Base-by-base conservation (phyloP, 148 eudicot species). In the Spergularia bocconei region DNA sequence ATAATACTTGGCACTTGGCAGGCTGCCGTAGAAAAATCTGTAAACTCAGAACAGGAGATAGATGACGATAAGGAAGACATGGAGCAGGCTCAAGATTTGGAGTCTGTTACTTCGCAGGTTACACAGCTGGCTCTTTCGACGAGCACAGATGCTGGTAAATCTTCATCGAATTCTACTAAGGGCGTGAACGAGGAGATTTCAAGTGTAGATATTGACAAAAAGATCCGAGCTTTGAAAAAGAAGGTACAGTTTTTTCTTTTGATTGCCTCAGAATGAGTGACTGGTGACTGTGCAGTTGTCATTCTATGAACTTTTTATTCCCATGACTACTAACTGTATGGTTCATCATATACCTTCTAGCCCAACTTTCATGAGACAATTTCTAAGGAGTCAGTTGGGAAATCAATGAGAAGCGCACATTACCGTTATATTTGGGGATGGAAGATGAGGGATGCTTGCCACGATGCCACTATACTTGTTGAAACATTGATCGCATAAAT, bases 151-250 rank as follows among this genome's bases (percentile, higher is more conserved):
- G 68, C 50, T 70, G 79, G 75, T 53, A 70, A 63, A 75, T 79
- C 91, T 71, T 79, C 88, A 36, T 71, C 77, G 63, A 76, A 81
- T 69, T 69, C 88, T 61, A 66, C 74, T 3, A 86, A 84, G 44
- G 68, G 69, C 77, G 78, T 82, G 54, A 77, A 70, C 75, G 62
- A 88, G 13, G 85, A 66, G 13, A 85, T 85, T 75, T 66, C 72
- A 52, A 73, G 65, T 67, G 87, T 79, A 56, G 97, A 88, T 72
- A 81, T 94, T 79, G 93, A 91, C 77, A 94, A 91, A 86, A 91
- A 84, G 72, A 90, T 94, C 47, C 85, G 98, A 70, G 93, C 98
- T 25, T 81, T 94, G 41, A 91, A 88, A 85, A 94, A 94, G 91
- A 94, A 94, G 98, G 98, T 94, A 84, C 68, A 50, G 1, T 51